Conservation (phyloP, 345 rosid species). For the Schrenkiella parvula region DNA sequence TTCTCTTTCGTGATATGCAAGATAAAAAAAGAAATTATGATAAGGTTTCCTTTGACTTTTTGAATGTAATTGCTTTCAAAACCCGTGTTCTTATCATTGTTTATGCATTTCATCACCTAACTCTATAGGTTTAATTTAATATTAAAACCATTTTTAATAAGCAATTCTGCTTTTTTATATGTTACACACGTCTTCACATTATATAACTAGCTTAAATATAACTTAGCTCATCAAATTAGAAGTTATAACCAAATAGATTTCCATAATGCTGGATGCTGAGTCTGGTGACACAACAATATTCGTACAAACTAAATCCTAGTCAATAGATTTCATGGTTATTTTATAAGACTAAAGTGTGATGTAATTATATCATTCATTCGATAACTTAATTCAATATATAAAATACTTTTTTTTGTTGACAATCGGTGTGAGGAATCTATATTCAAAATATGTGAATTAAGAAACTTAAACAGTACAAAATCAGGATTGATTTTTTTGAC, state of each 20-base stretch:
- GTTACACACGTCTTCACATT: background rate
- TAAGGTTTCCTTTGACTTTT: constrained; percentile 7
- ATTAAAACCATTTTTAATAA: background rate
- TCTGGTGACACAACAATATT: background rate
- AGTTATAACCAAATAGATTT: background rate
- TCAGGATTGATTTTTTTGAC: constrained; percentile 1
- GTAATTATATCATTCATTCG: background rate
- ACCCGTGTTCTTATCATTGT: background rate
- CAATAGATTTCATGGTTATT: background rate
- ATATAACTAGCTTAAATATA: background rate
- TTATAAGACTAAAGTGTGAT: background rate
- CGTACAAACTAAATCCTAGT: background rate
- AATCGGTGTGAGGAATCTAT: background rate
- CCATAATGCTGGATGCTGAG: too few relatives aligned
- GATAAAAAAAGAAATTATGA: background rate
- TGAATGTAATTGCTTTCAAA: background rate
- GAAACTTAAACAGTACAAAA: background rate
- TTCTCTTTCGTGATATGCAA: background rate
- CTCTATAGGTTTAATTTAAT: background rate
- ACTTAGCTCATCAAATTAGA: background rate
- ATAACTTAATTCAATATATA: background rate
- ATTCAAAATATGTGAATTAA: background rate
- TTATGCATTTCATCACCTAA: background rate
- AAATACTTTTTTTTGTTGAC: background rate
- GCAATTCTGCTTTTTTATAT: background rate